Base-by-base conservation (phyloP, 257 asterid species). In the Salvia miltiorrhiza region DNA sequence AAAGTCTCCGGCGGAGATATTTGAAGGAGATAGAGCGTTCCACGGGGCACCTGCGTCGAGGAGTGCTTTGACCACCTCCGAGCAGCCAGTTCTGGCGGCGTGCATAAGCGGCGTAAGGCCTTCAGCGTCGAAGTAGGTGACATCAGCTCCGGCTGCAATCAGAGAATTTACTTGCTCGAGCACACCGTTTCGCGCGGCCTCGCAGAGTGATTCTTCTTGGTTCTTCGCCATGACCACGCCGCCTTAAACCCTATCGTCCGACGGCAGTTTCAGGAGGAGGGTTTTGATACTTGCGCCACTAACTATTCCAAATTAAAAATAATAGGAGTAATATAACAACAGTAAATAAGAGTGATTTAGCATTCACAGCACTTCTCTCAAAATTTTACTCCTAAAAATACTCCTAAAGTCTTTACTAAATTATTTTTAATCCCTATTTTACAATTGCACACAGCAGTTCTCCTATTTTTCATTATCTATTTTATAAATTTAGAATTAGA, bases 1-100 rank as follows among this genome's bases (percentile, higher is more conserved):
- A 33, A 87, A 84, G 85, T 93, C 99, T 12, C 99, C 99, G 52
- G 97, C 99, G 1, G 97, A 93, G 63, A 83, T 56, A 72, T 87
- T 87, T 30, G 90, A 77, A 62, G 95, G 95, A 26, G 96, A 80
- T 8, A 93, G 76, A 28, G 99, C 96, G 65, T 90, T 93, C 99
- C 99, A 93, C 8, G 96, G 97, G 9, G 97, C 89, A 64, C 99
- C 95, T 19, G 85, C 83, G 74, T 84, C 84, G 48, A 93, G 91
- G 23, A 93, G 99, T 16, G 78, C 73, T 63, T 77, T 78, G 65
- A 82, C 85, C 30, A 73, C 87, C 40, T 74, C 91, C 5, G 93
- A 71, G 66, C 71, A 74, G 77, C 96, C 97, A 76, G 79, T 83
- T 77, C 74, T 83, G 78, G 99, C 96, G 62, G 97, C 96, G 86